Evolutionary conservation across 345 rosid genomes (phyloP).

Genomic region (Rhizophora apiculata): DNA sequence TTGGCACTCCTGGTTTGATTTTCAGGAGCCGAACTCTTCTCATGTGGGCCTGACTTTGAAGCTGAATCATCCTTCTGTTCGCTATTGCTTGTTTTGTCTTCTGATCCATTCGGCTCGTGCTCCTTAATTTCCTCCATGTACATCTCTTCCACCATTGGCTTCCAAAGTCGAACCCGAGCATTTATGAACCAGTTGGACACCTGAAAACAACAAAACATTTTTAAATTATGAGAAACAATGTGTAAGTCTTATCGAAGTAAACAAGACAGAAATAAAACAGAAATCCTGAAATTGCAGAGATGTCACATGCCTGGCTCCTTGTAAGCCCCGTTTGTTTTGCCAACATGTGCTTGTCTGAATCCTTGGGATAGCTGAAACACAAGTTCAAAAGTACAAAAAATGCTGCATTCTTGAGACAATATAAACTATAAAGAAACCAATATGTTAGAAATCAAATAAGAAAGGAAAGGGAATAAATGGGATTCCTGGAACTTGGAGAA

Average conservation of each 20-base stretch:
- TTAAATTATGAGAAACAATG: neutral
- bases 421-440: neutral
- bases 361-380: constrained; percentile 79
- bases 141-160: constrained; percentile 99
- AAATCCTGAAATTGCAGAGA: neutral
- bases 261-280: neutral
- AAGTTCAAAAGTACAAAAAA: neutral
- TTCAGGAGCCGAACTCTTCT: constrained; percentile 39
- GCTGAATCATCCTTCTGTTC: constrained; percentile 57
- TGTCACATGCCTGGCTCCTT: constrained; percentile 65
- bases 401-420: neutral
- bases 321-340: constrained; percentile 97
- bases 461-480: neutral
- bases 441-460: neutral
- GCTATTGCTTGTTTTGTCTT: constrained; percentile 56
- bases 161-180: constrained; percentile 98
- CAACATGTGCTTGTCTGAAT: constrained; percentile 85
- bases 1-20: constrained; percentile 32
- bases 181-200: constrained; percentile 99
- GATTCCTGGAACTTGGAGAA: too few relatives aligned
- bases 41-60: constrained; percentile 54
- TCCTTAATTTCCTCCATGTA: constrained; percentile 82
- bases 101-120: constrained; percentile 63
- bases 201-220: constrained; percentile 29
- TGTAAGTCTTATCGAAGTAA: neutral